Evolutionary conservation across 257 asterid species (phyloP), one percentile per base, ranked within the genome.

Genomic region (Salvia splendens): DNA sequence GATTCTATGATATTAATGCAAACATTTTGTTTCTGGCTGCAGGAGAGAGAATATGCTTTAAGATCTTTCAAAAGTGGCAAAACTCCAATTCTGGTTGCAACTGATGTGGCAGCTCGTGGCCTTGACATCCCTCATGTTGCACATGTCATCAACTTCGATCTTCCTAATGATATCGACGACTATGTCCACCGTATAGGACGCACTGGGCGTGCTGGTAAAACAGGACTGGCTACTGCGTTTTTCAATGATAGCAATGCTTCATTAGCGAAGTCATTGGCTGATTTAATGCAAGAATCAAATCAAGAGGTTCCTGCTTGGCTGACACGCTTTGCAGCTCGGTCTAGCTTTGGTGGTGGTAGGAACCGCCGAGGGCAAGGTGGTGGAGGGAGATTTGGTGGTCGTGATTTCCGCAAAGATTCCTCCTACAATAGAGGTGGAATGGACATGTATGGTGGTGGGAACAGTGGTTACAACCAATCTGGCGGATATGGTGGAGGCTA

Each of bases 241-340:
- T 92, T 92, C 66, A 92, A 92, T 4, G 95, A 92, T 35, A 87
- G 83, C 48, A 87, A 89, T 72, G 65, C 89, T 56, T 87, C 98
- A 0, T 28, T 92, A 77, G 96, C 98, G 0, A 81, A 78, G 78
- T 64, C 96, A 43, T 68, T 92, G 78, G 71, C 96, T 6, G 98
- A 92, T 6, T 72, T 92, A 76, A 92, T 92, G 98, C 94, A 85
- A 73, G 98, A 92, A 78, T 69, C 98, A n/a, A 92, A 89, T 67
- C 98, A 92, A 75, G 96, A 89, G 73, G 98, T 89, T 10, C 98
- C 98, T 3, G 98, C 92, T 51, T 92, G 98, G 98, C 87, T 92
- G 32, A 41, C 85, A 43, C 92, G 96, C 59, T 87, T 77, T 68
- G 92, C 98, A 16, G 84, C 85, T 43, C 79, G 94, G n/a, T 80